Base-by-base conservation (phyloP, 2,329 filamentous ascomycete genomes). In the Xylariaceae sp. region DNA sequence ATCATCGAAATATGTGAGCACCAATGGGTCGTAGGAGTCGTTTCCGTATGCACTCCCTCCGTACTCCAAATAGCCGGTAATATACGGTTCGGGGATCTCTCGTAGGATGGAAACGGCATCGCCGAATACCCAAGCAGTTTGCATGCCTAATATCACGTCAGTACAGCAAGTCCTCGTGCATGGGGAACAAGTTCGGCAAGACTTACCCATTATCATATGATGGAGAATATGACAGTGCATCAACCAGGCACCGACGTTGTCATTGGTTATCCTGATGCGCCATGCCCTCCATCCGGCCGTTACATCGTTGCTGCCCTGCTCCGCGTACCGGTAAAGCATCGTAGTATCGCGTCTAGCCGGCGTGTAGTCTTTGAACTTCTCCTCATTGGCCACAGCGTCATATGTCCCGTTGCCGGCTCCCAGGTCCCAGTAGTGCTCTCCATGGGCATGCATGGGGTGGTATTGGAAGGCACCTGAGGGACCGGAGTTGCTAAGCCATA, bases 221-320 rank as follows among this genome's bases (percentile, higher is more conserved):
- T 80, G 78, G 53, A 82, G 63, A 13, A 81, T 78, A 68, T 86
- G 83, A 62, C 83, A 86, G 68, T 86, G 83, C 62, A 86, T 74
- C 81, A 86, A 81, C 82, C 82, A 86, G 2, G 82, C 81, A 0
- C 83, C 84, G 0, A 85, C 78, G 2, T 81, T 74, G 1, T 74
- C 69, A 42, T 74, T 65, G 0, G 69, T 72, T 1, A 80, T 69
- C 3, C 74, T 67, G 0, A 86, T 70, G 8, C 85, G 74, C 85
- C 84, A 87, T 0, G 77, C 84, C 17, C 84, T 74, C 85, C 85
- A 88, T 0, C 84, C 83, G 0, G 77, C 74, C 1, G 75, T 76
- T 4, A 74, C 68, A 3, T 77, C 72, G 0, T 76, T 69, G 1
- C 63, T 63, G 0, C 76, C 78, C 23, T 74, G 74, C 2, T 71